Evolutionary conservation across 1,284 basidiomycete species (phyloP).

Genomic region (Irpex rosettiformis): DNA sequence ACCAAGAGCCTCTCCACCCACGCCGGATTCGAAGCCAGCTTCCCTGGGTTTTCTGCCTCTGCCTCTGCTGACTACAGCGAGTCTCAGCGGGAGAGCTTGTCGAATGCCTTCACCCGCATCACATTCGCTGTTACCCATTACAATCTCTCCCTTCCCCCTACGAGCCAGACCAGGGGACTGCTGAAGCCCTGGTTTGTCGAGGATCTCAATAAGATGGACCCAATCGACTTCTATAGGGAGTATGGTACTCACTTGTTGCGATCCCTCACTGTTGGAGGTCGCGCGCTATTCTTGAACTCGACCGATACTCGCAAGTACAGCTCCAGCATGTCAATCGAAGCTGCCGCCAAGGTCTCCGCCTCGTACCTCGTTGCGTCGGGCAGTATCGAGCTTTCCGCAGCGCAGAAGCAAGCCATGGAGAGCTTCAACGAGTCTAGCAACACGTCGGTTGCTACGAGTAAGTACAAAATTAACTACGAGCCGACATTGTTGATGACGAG

Average conservation of each 20-base stretch:
- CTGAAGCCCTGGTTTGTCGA: background rate
- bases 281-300: background rate
- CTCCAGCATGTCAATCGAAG: constrained; percentile 1
- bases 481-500: background rate
- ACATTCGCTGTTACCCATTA: background rate
- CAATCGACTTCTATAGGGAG: background rate
- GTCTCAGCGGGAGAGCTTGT: background rate
- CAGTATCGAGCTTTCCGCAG: background rate
- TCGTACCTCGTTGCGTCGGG: background rate
- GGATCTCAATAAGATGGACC: background rate
- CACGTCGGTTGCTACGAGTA: background rate
- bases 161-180: background rate
- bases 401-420: constrained; percentile 4
- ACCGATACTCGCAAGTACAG: background rate
- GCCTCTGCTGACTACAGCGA: background rate
- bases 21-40: background rate
- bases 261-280: background rate
- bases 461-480: background rate
- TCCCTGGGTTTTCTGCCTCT: background rate
- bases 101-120: background rate
- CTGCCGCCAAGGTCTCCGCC: background rate
- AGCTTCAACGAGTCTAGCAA: constrained; percentile 3
- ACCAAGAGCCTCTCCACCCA: background rate
- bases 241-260: constrained; percentile 2
- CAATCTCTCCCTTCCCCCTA: background rate